phyloP scores from a whole-genome alignment of 1,284 basidiomycete species.

The Kwoniella shivajii region DNA sequence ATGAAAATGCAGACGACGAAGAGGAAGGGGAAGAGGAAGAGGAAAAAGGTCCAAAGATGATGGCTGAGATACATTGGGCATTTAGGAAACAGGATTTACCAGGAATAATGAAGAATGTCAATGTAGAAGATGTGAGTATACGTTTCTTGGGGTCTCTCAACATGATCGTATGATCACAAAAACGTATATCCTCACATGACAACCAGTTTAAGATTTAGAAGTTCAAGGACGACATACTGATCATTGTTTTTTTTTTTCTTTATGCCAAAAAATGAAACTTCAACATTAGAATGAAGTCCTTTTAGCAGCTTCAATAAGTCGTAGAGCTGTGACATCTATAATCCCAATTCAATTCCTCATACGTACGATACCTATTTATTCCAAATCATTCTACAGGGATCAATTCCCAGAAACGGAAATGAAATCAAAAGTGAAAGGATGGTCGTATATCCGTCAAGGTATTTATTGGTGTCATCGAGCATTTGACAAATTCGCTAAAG shows the following conservation, averaged over 20 bases:
- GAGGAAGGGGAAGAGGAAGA: conserved; percentile 20
- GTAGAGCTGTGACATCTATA: conserved; percentile 34
- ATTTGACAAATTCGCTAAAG: conserved; percentile 51
- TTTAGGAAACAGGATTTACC: conserved; percentile 50
- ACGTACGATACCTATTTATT: conserved; percentile 46
- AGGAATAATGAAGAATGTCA: conserved; percentile 48
- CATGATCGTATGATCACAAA: too few species aligned
- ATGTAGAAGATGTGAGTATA: conserved; percentile 49
- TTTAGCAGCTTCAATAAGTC: conserved; percentile 39
- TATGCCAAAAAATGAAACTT: too few species aligned
- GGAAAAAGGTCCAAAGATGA: conserved; percentile 35
- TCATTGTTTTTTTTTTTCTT: background rate
- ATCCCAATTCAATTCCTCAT: conserved; percentile 37
- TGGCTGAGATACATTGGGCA: conserved; percentile 53
- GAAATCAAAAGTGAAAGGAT: conserved; percentile 30
- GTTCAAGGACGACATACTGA: background rate
- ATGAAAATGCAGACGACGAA: conserved; percentile 2
- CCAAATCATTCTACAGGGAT: conserved; percentile 34
- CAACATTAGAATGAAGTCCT: conserved; percentile 53
- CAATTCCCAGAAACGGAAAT: conserved; percentile 36
- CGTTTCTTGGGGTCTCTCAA: background rate
- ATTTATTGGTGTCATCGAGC: conserved; percentile 52
- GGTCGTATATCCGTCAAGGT: conserved; percentile 37
- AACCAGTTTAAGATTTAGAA: background rate
- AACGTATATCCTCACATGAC: too few species aligned